A percentile compares a stretch with the other conserved stretches of the same genome.
These are phyloP conservation scores for Aspergillus ochraceoroseus DNA, from an alignment of 2,329 filamentous ascomycete genomes.

Conservation along the genomic window DNA sequence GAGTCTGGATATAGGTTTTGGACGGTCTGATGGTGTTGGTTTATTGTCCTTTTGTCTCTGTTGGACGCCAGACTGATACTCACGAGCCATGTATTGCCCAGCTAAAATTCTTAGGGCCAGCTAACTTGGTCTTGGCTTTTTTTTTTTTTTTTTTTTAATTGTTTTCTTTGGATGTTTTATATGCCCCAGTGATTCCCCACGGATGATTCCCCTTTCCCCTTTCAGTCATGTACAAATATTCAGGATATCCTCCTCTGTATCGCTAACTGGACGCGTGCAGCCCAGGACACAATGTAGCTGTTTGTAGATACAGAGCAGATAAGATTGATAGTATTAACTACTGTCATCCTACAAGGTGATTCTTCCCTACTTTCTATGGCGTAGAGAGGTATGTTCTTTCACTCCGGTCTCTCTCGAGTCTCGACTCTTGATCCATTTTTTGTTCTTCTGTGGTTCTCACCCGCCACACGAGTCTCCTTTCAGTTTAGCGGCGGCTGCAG, in stretches of 20 bases:
- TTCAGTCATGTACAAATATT: conserved; percentile 23
- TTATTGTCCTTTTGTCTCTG: neutral
- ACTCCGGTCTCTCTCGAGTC: too few relatives aligned
- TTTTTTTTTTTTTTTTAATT: conserved; percentile 4
- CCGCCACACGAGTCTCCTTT: conserved; percentile 5
- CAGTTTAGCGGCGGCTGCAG: conserved; percentile 9
- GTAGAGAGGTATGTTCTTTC: too few relatives aligned
- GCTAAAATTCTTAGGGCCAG: too few relatives aligned
- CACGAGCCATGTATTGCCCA: neutral
- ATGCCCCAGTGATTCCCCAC: conserved; percentile 14
- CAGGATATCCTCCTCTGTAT: too few relatives aligned
- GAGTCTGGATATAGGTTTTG: conserved; percentile 1
- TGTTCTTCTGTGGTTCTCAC: too few relatives aligned
- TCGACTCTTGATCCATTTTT: too few relatives aligned
- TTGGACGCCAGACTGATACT: neutral
- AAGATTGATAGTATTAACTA: neutral
- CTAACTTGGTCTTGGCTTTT: neutral
- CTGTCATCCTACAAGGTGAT: neutral
- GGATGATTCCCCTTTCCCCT: conserved; percentile 19
- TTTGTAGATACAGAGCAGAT: neutral
- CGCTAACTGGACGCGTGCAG: neutral
- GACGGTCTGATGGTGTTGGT: neutral
- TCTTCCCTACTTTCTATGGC: neutral
- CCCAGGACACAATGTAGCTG: neutral
- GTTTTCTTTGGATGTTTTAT: conserved; percentile 8